A percentile compares a stretch with the other conserved stretches of the same genome.
phyloP scores from a whole-genome alignment of 2,329 filamentous ascomycete genomes.

The Coleophoma crateriformis region DNA sequence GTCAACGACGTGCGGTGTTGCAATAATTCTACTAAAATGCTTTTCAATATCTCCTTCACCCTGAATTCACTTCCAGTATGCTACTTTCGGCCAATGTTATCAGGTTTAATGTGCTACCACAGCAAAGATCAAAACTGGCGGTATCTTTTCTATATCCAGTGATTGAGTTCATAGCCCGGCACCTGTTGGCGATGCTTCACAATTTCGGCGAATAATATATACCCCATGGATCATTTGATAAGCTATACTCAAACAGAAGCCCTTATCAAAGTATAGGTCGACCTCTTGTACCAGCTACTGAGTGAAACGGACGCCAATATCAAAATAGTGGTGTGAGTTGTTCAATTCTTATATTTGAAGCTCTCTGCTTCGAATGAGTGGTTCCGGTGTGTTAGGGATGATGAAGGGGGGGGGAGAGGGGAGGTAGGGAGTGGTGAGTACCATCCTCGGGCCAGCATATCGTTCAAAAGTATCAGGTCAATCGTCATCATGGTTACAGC shows the following conservation, averaged over 20 bases:
- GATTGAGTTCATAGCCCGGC: too few species aligned
- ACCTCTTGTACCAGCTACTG: constrained; percentile 1
- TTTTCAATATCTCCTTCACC: too few species aligned
- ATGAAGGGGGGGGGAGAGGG: too few species aligned
- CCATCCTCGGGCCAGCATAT: constrained; percentile 15
- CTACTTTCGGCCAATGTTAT: too few species aligned
- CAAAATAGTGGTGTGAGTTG: constrained; percentile 29
- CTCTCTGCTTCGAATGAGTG: constrained; percentile 35
- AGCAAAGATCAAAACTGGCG: too few species aligned
- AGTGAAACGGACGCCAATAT: too few species aligned
- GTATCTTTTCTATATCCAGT: too few species aligned
- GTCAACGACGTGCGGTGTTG: too few species aligned
- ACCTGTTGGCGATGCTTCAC: constrained; percentile 10
- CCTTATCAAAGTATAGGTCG: constrained; percentile 13
- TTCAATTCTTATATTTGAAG: constrained; percentile 30
- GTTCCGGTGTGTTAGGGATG: too few species aligned
- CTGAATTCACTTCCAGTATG: neutral
- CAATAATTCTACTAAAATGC: too few species aligned
- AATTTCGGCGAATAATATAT: constrained; percentile 18
- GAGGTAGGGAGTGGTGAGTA: too few species aligned
- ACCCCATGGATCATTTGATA: constrained; percentile 12
- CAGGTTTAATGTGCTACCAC: too few species aligned
- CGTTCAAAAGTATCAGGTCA: constrained; percentile 20
- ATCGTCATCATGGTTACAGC: neutral
- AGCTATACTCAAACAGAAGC: constrained; percentile 16